Evolutionary conservation across 2,329 filamentous ascomycete species (phyloP).

Genomic region (Gnomoniopsis sp.): DNA sequence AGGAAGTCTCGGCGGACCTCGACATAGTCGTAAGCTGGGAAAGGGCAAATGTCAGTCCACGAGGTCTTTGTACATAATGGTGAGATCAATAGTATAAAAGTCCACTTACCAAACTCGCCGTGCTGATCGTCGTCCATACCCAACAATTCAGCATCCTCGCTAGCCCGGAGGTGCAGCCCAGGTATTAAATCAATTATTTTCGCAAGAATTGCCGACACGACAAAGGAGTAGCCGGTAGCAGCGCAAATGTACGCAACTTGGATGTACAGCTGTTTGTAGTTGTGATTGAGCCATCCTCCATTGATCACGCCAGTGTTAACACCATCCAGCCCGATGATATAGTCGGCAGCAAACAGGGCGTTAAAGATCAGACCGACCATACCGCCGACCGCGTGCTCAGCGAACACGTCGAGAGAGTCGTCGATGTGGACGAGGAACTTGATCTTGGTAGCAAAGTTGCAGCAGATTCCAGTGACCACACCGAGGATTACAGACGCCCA

Average conservation of each 20-base stretch:
- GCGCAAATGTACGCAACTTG: conserved; percentile 75
- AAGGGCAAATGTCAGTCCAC: neutral
- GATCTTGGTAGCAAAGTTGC: conserved; percentile 67
- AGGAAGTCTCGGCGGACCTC: conserved; percentile 83
- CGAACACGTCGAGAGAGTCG: conserved; percentile 69
- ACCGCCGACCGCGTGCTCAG: conserved; percentile 67
- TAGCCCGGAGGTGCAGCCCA: conserved; percentile 74
- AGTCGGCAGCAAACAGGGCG: conserved; percentile 65
- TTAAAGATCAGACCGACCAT: conserved; percentile 71
- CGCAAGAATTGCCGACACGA: conserved; percentile 70
- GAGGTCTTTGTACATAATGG: fast-evolving
- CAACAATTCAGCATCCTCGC: conserved; percentile 77
- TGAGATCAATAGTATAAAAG: neutral
- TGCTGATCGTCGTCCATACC: conserved; percentile 91
- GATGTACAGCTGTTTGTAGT: conserved; percentile 72
- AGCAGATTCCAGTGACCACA: conserved; percentile 60
- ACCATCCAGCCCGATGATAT: conserved; percentile 71
- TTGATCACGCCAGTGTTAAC: conserved; percentile 62
- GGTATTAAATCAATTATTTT: conserved; percentile 73
- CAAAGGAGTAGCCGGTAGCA: conserved; percentile 64
- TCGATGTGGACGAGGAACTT: conserved; percentile 63
- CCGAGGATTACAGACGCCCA: conserved; percentile 68
- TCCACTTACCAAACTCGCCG: conserved; percentile 64
- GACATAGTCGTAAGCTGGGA: conserved; percentile 72
- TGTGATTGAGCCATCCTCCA: conserved; percentile 73